Percentiles rank a stretch among this genome's conserved stretches.
phyloP scores from a whole-genome alignment of 1,139 yeast species.

The Blastobotrys aristatus region DNA sequence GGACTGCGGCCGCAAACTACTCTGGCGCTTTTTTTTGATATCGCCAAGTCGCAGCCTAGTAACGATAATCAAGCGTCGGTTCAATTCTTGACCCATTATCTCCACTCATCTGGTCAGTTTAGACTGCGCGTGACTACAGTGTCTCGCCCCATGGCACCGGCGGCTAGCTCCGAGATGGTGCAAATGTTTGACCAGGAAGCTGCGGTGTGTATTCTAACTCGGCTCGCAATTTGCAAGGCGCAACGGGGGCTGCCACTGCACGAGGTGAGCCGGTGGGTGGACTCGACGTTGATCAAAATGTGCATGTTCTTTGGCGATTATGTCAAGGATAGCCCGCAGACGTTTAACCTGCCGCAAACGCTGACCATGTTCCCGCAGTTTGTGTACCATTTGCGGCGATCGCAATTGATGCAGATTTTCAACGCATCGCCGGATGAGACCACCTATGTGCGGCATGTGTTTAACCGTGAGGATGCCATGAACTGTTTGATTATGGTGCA shows the following conservation, averaged over 20 bases:
- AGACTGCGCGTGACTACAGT: constrained; percentile 43
- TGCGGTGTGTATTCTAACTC: constrained; percentile 56
- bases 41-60: constrained; percentile 31
- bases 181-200: constrained; percentile 63
- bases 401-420: constrained; percentile 65
- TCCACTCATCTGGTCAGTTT: constrained; percentile 45
- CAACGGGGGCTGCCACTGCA: constrained; percentile 48
- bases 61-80: constrained; percentile 37
- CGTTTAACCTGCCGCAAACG: constrained; percentile 65
- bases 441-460: constrained; percentile 59
- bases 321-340: constrained; percentile 56
- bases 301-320: constrained; percentile 78
- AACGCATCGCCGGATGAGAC: constrained; percentile 81
- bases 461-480: constrained; percentile 60
- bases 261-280: constrained; percentile 72
- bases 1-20: constrained; percentile 81
- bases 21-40: constrained; percentile 83
- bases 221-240: constrained; percentile 48
- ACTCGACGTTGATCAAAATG: constrained; percentile 64
- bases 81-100: constrained; percentile 69
- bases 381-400: constrained; percentile 64
- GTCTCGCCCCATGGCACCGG: constrained; percentile 25
- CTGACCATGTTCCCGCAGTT: constrained; percentile 74
- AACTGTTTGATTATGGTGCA: constrained; percentile 71
- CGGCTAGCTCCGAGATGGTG: constrained; percentile 24